A percentile compares a stretch with the other conserved stretches of the same genome.
Evolutionary conservation across 2,329 filamentous ascomycete genomes (phyloP).

Genomic region (Diaporthe ampelina): DNA sequence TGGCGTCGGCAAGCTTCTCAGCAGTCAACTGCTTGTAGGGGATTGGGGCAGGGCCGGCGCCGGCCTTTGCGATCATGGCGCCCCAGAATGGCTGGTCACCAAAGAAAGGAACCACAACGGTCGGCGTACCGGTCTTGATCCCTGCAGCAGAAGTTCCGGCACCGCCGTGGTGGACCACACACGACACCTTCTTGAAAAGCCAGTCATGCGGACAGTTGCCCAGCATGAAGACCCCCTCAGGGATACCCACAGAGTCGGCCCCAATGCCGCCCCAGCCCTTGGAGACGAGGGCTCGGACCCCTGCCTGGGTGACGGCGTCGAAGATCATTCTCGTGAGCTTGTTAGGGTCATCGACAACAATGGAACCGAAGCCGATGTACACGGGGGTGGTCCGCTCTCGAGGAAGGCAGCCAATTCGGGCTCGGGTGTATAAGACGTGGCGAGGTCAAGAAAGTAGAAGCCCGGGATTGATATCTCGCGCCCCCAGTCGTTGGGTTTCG

Average conservation of each 20-base stretch:
- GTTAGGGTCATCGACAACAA: conserved; percentile 83
- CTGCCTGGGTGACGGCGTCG: conserved; percentile 75
- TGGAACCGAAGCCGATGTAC: conserved; percentile 88
- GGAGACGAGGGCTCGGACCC: conserved; percentile 84
- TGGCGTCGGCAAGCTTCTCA: conserved; percentile 75
- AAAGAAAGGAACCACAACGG: conserved; percentile 88
- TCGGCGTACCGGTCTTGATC: conserved; percentile 84
- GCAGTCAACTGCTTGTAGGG: conserved; percentile 77
- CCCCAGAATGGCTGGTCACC: conserved; percentile 90
- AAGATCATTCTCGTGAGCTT: conserved; percentile 80
- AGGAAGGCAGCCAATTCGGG: conserved; percentile 77
- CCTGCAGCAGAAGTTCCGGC: conserved; percentile 90
- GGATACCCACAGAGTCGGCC: conserved; percentile 76
- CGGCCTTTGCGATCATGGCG: conserved; percentile 78
- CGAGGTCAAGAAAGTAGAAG: conserved; percentile 81
- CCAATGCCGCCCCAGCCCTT: conserved; percentile 92
- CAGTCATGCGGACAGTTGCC: conserved; percentile 91
- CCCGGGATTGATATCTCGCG: conserved; percentile 79
- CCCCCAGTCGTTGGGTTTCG: conserved; percentile 77
- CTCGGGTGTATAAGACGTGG: conserved; percentile 75
- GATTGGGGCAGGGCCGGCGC: conserved; percentile 79
- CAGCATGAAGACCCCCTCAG: conserved; percentile 84
- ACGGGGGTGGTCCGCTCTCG: conserved; percentile 76
- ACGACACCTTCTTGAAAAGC: conserved; percentile 85
- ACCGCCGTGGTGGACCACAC: conserved; percentile 89